Conservation (phyloP, 1,284 basidiomycete species). For the Xanthoconium separans region DNA sequence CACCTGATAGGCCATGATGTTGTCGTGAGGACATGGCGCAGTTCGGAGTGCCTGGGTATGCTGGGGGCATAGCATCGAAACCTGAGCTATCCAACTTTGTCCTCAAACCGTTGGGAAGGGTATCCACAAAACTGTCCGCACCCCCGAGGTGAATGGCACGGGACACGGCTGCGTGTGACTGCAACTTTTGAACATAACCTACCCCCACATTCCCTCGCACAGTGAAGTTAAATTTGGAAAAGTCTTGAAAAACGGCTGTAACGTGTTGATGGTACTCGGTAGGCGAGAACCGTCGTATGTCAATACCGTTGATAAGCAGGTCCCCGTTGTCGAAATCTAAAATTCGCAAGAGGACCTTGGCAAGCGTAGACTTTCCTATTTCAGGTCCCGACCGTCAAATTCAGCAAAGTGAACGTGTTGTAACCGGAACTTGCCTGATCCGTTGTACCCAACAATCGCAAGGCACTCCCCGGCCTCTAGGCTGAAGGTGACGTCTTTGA, state of each 20-base stretch:
- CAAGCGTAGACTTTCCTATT: conserved; percentile 78
- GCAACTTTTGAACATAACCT: conserved; percentile 62
- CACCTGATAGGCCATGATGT: conserved; percentile 71
- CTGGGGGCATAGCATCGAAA: conserved; percentile 50
- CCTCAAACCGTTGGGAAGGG: conserved; percentile 63
- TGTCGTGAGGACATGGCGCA: conserved; percentile 30
- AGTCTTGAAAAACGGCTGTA: conserved; percentile 81
- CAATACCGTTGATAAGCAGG: conserved; percentile 64
- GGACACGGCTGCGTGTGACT: conserved; percentile 51
- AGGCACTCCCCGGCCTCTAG: conserved; percentile 73
- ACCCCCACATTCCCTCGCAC: conserved; percentile 78
- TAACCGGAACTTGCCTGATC: conserved; percentile 55
- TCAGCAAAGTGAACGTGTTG: conserved; percentile 4
- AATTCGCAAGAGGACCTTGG: conserved; percentile 74
- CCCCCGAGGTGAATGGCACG: conserved; percentile 65
- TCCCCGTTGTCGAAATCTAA: conserved; percentile 68
- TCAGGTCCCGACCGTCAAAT: conserved; percentile 11
- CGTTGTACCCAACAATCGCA: conserved; percentile 82
- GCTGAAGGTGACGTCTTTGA: conserved; percentile 66
- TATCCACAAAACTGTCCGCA: conserved; percentile 58
- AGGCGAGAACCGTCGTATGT: conserved; percentile 62
- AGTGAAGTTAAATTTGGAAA: conserved; percentile 72
- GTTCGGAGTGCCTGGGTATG: conserved; percentile 22
- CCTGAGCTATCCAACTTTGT: conserved; percentile 64
- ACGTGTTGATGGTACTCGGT: conserved; percentile 68